These are phyloP conservation scores for Boletus chippewaensis DNA, from an alignment of 1,284 basidiomycete genomes.

Conservation along the genomic window DNA sequence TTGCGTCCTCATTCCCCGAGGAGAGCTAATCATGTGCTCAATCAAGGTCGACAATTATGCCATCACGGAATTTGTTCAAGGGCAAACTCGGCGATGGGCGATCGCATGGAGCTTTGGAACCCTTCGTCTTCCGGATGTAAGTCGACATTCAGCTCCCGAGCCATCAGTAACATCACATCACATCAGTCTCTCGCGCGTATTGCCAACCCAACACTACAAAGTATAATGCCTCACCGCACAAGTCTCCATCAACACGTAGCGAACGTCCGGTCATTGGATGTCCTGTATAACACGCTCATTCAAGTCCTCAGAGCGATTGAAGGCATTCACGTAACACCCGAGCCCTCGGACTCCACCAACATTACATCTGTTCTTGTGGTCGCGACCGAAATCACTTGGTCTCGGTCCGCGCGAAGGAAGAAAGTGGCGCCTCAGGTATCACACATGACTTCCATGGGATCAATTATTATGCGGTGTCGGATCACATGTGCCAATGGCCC, in stretches of 20 bases:
- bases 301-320: conserved; percentile 34
- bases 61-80: conserved; percentile 76
- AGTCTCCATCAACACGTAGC: conserved; percentile 39
- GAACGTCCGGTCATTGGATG: conserved; percentile 14
- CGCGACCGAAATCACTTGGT: conserved; percentile 65
- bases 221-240: conserved; percentile 51
- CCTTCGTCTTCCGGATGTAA: conserved; percentile 67
- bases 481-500: conserved; percentile 27
- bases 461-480: conserved; percentile 22
- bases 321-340: conserved; percentile 23
- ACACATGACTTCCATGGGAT: background rate
- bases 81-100: conserved; percentile 84
- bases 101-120: conserved; percentile 76
- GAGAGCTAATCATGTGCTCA: background rate
- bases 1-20: background rate
- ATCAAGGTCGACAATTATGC: conserved; percentile 78
- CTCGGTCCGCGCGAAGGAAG: conserved; percentile 57
- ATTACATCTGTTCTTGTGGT: conserved; percentile 31
- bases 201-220: conserved; percentile 38
- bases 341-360: background rate
- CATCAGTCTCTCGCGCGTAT: conserved; percentile 47
- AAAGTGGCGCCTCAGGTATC: conserved; percentile 19
- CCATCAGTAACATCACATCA: conserved; percentile 6
- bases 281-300: conserved; percentile 22
- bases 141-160: conserved; percentile 26